These are phyloP conservation scores for Globisporangium mamillatum DNA, from an alignment of 352 stramenopile species.

Conservation along the genomic window DNA sequence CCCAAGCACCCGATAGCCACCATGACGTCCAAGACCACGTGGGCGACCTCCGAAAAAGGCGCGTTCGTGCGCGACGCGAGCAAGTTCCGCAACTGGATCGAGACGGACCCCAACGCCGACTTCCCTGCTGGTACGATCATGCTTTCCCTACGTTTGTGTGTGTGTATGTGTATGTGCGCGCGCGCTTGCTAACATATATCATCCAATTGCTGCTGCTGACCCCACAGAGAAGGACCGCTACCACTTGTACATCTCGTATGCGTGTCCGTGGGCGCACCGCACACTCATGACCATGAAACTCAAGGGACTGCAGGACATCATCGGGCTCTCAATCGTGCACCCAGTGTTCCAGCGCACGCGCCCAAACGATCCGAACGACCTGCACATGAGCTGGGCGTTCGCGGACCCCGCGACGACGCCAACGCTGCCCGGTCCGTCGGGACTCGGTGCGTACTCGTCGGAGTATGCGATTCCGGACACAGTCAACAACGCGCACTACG, in stretches of 20 bases:
- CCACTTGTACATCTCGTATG: conserved; percentile 95
- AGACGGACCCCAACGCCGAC: conserved; percentile 47
- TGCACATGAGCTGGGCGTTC: conserved; percentile 79
- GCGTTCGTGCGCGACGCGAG: conserved; percentile 68
- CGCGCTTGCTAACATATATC: neutral
- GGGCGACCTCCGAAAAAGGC: conserved; percentile 65
- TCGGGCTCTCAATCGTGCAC: conserved; percentile 92
- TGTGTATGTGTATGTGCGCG: neutral
- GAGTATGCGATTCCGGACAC: conserved; percentile 57
- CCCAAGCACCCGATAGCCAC: neutral
- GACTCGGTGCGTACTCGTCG: conserved; percentile 66
- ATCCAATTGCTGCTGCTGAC: neutral
- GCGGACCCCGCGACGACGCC: conserved; percentile 65
- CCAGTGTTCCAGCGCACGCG: conserved; percentile 78
- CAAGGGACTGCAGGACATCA: conserved; percentile 94
- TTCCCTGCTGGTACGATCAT: conserved; percentile 42
- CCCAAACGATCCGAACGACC: conserved; percentile 64
- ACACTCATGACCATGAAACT: conserved; percentile 86
- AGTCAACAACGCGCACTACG: conserved; percentile 60
- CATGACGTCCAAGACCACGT: conserved; percentile 69
- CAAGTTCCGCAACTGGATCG: conserved; percentile 83
- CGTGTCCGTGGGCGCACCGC: conserved; percentile 90
- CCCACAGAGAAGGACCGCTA: conserved; percentile 58
- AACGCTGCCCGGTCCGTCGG: conserved; percentile 60
- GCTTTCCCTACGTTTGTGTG: no score